These are phyloP conservation scores for Alternaria ventricosa DNA, from an alignment of 2,329 filamentous ascomycete genomes.

Conservation along the genomic window DNA sequence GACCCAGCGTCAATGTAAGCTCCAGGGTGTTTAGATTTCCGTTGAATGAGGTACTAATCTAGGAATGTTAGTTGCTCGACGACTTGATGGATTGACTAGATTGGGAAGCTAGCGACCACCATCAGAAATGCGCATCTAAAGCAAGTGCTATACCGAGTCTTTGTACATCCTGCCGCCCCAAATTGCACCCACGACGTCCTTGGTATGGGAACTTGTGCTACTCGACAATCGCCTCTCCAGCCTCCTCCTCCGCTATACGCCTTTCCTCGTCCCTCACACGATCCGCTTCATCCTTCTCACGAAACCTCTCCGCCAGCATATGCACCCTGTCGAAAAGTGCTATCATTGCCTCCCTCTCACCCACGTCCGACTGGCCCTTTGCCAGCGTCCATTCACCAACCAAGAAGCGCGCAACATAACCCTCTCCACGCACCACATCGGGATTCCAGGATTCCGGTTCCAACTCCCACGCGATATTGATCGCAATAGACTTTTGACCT, in stretches of 20 bases:
- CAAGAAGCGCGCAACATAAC: background rate
- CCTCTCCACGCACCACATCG: background rate
- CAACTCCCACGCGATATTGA: background rate
- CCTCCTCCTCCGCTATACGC: background rate
- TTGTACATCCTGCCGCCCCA: too few species aligned
- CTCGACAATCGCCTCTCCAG: background rate
- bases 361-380: background rate
- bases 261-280: background rate
- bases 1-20: background rate
- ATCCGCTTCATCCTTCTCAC: background rate
- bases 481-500: background rate
- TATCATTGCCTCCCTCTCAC: background rate
- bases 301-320: background rate
- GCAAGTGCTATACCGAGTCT: too few species aligned
- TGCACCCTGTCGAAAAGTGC: background rate
- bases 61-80: background rate
- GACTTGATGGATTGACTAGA: background rate
- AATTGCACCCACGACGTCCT: fast-evolving
- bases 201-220: background rate
- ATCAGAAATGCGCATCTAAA: background rate
- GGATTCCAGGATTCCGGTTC: background rate
- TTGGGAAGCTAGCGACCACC: background rate
- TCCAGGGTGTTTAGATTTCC: background rate
- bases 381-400: background rate
- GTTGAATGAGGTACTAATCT: background rate